Conservation (phyloP, 2,329 filamentous ascomycete genomes). For the Neoscytalidium dimidiatum region DNA sequence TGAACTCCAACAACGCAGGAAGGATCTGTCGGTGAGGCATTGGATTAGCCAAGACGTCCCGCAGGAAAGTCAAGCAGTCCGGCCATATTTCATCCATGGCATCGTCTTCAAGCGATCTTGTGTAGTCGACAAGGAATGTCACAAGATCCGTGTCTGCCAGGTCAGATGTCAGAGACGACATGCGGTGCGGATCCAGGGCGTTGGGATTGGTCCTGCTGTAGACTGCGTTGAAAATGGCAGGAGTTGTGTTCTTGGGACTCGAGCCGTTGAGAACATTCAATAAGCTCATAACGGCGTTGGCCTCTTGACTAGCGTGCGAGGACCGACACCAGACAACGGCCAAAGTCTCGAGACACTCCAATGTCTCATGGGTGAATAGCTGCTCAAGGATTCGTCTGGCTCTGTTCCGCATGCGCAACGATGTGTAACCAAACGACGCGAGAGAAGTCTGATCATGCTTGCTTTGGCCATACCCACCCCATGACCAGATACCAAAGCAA, state of each 20-base stretch:
- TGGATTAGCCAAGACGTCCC: slow-evolving; percentile 87
- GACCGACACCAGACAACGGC: slow-evolving; percentile 76
- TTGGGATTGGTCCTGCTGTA: slow-evolving; percentile 89
- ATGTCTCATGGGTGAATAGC: slow-evolving; percentile 84
- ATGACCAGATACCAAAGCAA: slow-evolving; percentile 93
- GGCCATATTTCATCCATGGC: slow-evolving; percentile 98
- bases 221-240: slow-evolving; percentile 92
- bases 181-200: slow-evolving; percentile 75
- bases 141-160: slow-evolving; percentile 82
- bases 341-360: slow-evolving; percentile 91
- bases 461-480: slow-evolving; percentile 66
- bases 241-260: slow-evolving; percentile 85
- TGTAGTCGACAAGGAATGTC: slow-evolving; percentile 87
- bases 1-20: slow-evolving; percentile 83
- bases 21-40: slow-evolving; percentile 92
- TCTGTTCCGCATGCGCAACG: slow-evolving; percentile 85
- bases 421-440: slow-evolving; percentile 89
- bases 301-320: slow-evolving; percentile 51
- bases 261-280: slow-evolving; percentile 90
- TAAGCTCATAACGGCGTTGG: slow-evolving; percentile 75
- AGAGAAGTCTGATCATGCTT: slow-evolving; percentile 66
- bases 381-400: slow-evolving; percentile 88
- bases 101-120: slow-evolving; percentile 88
- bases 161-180: slow-evolving; percentile 85
- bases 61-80: slow-evolving; percentile 88